phyloP scores from a whole-genome alignment of 2,329 filamentous ascomycete species.

The Dryadomyces quercus-mongolicae region DNA sequence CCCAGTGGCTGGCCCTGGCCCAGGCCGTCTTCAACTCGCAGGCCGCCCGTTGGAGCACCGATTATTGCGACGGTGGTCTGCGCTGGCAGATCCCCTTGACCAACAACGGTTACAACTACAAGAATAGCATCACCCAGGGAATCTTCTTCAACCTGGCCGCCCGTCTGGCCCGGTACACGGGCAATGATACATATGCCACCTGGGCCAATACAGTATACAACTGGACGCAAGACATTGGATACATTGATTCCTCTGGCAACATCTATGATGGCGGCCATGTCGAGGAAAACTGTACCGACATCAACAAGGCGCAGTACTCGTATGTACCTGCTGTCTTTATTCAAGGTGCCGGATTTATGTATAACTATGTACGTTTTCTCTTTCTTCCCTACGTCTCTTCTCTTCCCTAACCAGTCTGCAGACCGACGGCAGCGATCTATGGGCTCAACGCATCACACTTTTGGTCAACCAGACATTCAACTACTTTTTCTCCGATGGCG shows the following conservation, averaged over 20 bases:
- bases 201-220: slow-evolving; percentile 51
- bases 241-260: slow-evolving; percentile 45
- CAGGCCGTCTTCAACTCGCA: slow-evolving; percentile 58
- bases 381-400: background rate
- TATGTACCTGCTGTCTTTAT: slow-evolving; percentile 53
- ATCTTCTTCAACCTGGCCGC: slow-evolving; percentile 54
- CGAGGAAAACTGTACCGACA: slow-evolving; percentile 43
- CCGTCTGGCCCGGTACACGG: slow-evolving; percentile 59
- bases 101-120: slow-evolving; percentile 69
- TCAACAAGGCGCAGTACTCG: slow-evolving; percentile 53
- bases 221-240: slow-evolving; percentile 41
- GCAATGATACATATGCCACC: slow-evolving; percentile 50
- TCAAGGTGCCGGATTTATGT: slow-evolving; percentile 56
- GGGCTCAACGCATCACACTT: slow-evolving; percentile 42
- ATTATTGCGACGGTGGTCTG: slow-evolving; percentile 55
- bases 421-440: slow-evolving; percentile 37
- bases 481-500: slow-evolving; percentile 41
- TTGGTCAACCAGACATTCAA: slow-evolving; percentile 38
- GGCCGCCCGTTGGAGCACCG: slow-evolving; percentile 49
- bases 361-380: slow-evolving; percentile 41
- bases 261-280: slow-evolving; percentile 54
- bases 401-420: slow-evolving; percentile 11
- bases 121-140: slow-evolving; percentile 49
- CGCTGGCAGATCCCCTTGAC: slow-evolving; percentile 68
- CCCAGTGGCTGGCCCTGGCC: slow-evolving; percentile 53